Conservation (phyloP, 2,329 filamentous ascomycete species). For the Apiospora kogelbergensis region DNA sequence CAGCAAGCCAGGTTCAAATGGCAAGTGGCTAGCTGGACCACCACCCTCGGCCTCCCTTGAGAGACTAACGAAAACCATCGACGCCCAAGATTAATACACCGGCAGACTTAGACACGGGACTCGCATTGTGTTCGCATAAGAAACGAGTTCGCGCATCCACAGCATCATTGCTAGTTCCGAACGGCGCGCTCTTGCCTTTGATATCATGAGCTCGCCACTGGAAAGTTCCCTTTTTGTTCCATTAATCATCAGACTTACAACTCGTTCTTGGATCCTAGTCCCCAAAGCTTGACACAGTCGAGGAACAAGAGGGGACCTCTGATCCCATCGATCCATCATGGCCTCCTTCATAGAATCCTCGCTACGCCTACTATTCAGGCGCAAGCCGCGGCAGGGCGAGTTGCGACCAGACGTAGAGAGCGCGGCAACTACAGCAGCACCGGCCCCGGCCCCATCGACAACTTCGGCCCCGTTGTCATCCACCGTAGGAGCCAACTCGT, state of each 20-base stretch:
- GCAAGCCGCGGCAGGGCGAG: conserved; percentile 18
- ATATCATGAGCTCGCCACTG: background rate
- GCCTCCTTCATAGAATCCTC: conserved; percentile 22
- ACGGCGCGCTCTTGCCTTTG: background rate
- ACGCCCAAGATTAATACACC: background rate
- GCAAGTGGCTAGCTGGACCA: background rate
- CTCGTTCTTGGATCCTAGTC: background rate
- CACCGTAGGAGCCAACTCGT: conserved; percentile 10
- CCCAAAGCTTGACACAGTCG: background rate
- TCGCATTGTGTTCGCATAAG: background rate
- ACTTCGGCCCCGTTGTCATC: conserved; percentile 8
- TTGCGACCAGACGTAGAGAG: conserved; percentile 19
- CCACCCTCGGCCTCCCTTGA: background rate
- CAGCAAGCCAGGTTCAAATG: background rate
- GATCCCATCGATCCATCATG: conserved; percentile 15
- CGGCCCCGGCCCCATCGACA: conserved; percentile 4
- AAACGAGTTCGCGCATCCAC: background rate
- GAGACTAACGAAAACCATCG: background rate
- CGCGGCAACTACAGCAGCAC: background rate
- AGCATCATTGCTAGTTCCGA: background rate
- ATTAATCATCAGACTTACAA: background rate
- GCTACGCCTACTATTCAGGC: conserved; percentile 17
- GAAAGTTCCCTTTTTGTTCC: background rate
- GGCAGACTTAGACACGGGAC: background rate
- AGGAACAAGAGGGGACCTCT: background rate